Conservation (phyloP, 75 land plant genomes). For the Gnetum montanum region DNA sequence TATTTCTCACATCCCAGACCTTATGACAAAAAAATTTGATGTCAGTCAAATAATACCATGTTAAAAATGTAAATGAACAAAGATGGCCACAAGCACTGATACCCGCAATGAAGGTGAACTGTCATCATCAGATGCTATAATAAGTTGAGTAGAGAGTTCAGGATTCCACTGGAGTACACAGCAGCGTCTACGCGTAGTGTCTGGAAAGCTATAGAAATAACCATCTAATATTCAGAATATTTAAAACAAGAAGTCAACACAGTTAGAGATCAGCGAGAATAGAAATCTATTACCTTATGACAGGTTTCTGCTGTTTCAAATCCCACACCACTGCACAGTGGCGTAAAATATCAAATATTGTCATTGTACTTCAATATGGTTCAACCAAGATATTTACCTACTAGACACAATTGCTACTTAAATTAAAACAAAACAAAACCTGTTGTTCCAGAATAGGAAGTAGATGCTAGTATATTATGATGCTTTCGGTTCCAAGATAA, state of each 20-base stretch:
- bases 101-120: slow-evolving; percentile 65
- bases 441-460: slow-evolving; percentile 77
- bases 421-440: no score
- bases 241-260: neutral
- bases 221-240: neutral
- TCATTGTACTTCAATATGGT: neutral
- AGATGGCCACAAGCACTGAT: neutral
- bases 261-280: no score
- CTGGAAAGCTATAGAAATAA: slow-evolving; percentile 81
- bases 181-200: slow-evolving; percentile 61
- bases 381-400: no score
- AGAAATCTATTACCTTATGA: slow-evolving; percentile 55
- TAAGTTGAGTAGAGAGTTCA: slow-evolving; percentile 75
- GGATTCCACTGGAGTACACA: slow-evolving; percentile 98
- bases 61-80: neutral
- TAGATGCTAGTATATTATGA: slow-evolving; percentile 73
- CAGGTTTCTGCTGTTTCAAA: slow-evolving; percentile 72
- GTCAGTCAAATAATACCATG: neutral
- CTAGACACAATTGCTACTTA: no score
- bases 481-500: slow-evolving; percentile 92
- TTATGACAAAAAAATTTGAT: slow-evolving; percentile 22
- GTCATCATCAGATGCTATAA: slow-evolving; percentile 96
- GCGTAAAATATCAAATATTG: neutral
- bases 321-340: slow-evolving; percentile 86
- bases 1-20: slow-evolving; percentile 94